phyloP scores from a whole-genome alignment of 192 early-diverging fungal genomes.

The Backusella luteola region DNA sequence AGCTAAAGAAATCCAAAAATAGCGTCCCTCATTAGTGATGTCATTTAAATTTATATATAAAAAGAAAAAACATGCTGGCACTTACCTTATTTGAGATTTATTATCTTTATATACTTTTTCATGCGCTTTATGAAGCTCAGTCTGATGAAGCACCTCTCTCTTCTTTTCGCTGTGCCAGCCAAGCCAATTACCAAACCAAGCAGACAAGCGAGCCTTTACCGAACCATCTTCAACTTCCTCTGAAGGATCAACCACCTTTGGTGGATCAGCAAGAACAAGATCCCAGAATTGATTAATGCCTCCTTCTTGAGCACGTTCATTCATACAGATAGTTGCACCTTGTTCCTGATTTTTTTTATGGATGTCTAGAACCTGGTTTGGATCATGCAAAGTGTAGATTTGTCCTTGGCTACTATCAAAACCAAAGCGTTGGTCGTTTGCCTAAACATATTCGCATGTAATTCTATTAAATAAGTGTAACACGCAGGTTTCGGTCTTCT shows the following conservation, averaged over 20 bases:
- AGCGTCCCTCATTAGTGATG: background rate
- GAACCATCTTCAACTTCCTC: conserved; percentile 10
- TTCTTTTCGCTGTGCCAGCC: conserved; percentile 9
- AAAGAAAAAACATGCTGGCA: background rate
- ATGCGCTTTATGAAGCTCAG: conserved; percentile 13
- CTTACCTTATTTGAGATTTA: conserved; percentile 17
- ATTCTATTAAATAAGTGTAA: background rate
- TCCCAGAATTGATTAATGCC: conserved; percentile 7
- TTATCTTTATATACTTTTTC: conserved; percentile 18
- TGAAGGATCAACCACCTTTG: background rate
- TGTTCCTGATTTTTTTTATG: conserved; percentile 1
- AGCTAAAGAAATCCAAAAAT: background rate
- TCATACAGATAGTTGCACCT: conserved; percentile 8
- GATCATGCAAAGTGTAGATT: conserved; percentile 16
- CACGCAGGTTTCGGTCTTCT: background rate
- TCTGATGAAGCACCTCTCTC: background rate
- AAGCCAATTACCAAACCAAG: conserved; percentile 25
- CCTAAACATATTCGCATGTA: background rate
- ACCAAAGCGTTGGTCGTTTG: conserved; percentile 21
- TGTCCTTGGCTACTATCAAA: conserved; percentile 4
- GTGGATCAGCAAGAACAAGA: conserved; percentile 4
- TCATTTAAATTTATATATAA: background rate
- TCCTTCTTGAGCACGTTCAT: background rate
- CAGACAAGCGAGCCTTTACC: background rate
- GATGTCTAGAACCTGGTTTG: conserved; percentile 19